These are phyloP conservation scores for Pseudoscleropodium purum DNA, from an alignment of 225 moss, liverwort and hornwort species.

Conservation along the genomic window DNA sequence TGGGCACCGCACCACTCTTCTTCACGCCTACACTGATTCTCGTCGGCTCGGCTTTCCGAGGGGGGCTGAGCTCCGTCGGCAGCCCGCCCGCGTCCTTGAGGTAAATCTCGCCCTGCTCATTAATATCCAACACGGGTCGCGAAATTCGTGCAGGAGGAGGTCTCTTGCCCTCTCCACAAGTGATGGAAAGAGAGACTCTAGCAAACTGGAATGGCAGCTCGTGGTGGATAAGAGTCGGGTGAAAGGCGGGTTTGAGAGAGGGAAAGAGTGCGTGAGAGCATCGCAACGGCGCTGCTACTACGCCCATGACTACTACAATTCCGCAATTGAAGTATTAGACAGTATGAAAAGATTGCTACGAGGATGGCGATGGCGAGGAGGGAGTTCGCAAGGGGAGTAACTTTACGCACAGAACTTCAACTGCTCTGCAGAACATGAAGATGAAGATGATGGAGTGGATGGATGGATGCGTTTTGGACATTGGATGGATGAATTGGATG, in stretches of 20 bases:
- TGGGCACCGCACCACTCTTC: conserved; percentile 36
- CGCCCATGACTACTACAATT: conserved; percentile 11
- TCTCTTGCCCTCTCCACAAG: neutral
- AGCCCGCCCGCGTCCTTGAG: conserved; percentile 9
- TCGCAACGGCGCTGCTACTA: conserved; percentile 16
- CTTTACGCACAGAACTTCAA: too few species aligned
- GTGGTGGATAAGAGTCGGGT: neutral
- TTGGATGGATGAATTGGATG: neutral
- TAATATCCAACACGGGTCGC: conserved; percentile 10
- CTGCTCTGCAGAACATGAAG: neutral
- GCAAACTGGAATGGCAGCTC: neutral
- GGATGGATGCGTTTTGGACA: neutral
- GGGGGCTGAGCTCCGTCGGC: neutral
- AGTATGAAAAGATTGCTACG: neutral
- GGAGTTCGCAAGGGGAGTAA: neutral
- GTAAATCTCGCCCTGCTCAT: conserved; percentile 27
- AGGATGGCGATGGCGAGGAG: neutral
- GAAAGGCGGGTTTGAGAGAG: neutral
- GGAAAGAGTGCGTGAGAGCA: conserved; percentile 1
- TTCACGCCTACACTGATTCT: conserved; percentile 47
- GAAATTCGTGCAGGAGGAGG: neutral
- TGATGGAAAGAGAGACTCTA: neutral
- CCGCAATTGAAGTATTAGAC: neutral
- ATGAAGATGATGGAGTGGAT: neutral
- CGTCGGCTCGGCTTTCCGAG: neutral